A percentile compares a stretch with the other conserved stretches of the same genome.
These are phyloP conservation scores for Fusarium sororula DNA, from an alignment of 2,329 filamentous ascomycete genomes.

Conservation along the genomic window DNA sequence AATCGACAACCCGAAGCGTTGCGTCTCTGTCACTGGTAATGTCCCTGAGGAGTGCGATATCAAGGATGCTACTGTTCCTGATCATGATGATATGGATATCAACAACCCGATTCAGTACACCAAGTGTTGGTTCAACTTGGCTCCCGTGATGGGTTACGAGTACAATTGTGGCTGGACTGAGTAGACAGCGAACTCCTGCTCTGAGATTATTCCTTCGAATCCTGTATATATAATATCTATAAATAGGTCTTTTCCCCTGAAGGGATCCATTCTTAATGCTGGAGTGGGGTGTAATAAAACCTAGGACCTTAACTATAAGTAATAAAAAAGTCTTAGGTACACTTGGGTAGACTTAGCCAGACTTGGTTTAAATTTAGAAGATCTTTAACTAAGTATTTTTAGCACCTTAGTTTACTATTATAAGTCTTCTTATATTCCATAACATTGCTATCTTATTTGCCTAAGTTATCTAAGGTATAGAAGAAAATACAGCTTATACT, in stretches of 20 bases:
- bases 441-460: too few species aligned
- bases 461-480: too few species aligned
- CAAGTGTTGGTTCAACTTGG: neutral
- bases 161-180: neutral
- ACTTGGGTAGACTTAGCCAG: too few species aligned
- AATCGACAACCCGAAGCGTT: neutral
- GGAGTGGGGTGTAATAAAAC: rapidly evolving
- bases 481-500: too few species aligned
- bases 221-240: neutral
- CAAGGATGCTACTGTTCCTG: neutral
- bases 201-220: neutral
- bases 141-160: neutral
- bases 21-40: neutral
- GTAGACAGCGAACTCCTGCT: too few species aligned
- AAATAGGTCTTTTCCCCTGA: too few species aligned
- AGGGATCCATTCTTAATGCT: too few species aligned
- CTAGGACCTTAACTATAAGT: rapidly evolving
- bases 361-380: too few species aligned
- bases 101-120: neutral
- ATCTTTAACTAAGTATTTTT: too few species aligned
- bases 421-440: too few species aligned
- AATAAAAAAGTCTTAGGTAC: too few species aligned
- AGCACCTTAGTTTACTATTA: rapidly evolving
- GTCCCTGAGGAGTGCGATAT: neutral
- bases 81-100: neutral